Percentiles rank a stretch among this genome's conserved stretches.
Conservation (phyloP, 225 moss, liverwort and hornwort genomes). For the Ulota crispa region DNA sequence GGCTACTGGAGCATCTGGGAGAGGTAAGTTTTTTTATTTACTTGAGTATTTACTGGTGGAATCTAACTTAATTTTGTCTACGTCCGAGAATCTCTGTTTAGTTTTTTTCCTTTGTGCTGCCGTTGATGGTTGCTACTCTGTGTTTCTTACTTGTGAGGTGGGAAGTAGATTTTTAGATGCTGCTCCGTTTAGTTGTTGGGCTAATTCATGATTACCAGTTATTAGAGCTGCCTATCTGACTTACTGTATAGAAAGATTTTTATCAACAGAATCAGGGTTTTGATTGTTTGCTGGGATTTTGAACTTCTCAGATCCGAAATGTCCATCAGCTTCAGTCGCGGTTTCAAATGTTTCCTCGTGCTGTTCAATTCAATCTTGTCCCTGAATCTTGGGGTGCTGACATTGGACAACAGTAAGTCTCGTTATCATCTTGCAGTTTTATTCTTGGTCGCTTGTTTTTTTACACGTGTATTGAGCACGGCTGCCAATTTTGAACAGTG, state of each 20-base stretch:
- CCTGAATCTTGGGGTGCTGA: slow-evolving; percentile 53
- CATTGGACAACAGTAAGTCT: slow-evolving; percentile 39
- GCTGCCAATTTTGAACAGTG: background rate
- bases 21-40: slow-evolving; percentile 55
- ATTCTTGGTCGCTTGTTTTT: background rate
- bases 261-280: background rate
- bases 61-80: slow-evolving; percentile 7
- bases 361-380: slow-evolving; percentile 82
- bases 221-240: slow-evolving; percentile 5
- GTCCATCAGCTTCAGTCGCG: slow-evolving; percentile 69
- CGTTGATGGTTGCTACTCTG: background rate
- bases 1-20: slow-evolving; percentile 90
- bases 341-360: slow-evolving; percentile 87
- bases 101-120: background rate
- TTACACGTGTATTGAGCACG: background rate
- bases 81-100: background rate
- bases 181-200: background rate
- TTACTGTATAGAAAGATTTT: background rate
- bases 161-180: background rate
- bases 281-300: slow-evolving; percentile 21
- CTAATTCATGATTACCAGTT: background rate
- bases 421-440: slow-evolving; percentile 22
- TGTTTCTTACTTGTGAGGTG: slow-evolving; percentile 2
- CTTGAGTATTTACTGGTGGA: background rate
- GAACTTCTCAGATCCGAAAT: slow-evolving; percentile 71